A percentile compares a stretch with the other conserved stretches of the same genome.
phyloP scores from a whole-genome alignment of 208 protist species.

The Leishmania tarentolae region DNA sequence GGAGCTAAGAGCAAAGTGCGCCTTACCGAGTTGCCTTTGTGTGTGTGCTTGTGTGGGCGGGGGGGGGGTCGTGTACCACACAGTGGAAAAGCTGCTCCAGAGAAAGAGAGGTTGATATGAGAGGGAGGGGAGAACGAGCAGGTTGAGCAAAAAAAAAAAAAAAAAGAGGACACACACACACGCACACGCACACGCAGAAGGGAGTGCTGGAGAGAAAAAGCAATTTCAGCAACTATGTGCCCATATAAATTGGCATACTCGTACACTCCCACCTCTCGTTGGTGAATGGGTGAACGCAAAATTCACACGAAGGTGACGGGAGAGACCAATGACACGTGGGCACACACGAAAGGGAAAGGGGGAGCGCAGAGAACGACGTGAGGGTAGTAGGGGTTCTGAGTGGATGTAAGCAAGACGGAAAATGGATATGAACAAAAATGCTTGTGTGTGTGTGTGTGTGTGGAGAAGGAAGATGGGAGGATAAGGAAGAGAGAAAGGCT shows the following conservation, averaged over 20 bases:
- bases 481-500: slow-evolving; percentile 18
- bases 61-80: background rate
- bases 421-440: background rate
- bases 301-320: background rate
- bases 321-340: background rate
- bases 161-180: background rate
- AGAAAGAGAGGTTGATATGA: background rate
- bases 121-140: background rate
- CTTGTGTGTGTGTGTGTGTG: background rate
- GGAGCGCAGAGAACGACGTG: background rate
- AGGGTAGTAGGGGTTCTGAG: background rate
- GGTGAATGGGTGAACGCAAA: background rate
- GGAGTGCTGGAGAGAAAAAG: background rate
- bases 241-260: background rate
- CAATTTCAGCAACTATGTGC: background rate
- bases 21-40: background rate
- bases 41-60: background rate
- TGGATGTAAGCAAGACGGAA: background rate
- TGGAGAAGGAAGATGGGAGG: background rate
- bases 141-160: background rate
- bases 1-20: background rate
- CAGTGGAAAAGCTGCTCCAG: background rate
- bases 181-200: too few species aligned
- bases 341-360: background rate
- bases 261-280: background rate